phyloP scores from a whole-genome alignment of 257 asterid species.

The Salvia miltiorrhiza region DNA sequence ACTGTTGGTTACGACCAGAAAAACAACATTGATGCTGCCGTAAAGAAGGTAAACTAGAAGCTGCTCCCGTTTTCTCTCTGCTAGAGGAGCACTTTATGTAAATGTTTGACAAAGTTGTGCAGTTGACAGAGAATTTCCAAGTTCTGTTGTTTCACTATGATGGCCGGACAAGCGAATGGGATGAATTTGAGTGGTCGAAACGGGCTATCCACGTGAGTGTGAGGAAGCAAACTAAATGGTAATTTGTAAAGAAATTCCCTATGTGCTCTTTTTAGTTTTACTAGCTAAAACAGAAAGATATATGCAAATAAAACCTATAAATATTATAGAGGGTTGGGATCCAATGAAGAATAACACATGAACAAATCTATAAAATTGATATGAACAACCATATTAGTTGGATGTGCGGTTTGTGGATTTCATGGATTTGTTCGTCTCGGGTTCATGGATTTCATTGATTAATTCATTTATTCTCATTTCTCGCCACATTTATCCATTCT shows the following conservation, averaged over 20 bases:
- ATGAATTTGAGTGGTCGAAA: slow-evolving; percentile 88
- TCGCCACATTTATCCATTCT: too few relatives aligned
- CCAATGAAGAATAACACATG: too few relatives aligned
- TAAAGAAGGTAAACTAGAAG: slow-evolving; percentile 52
- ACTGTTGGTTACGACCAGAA: slow-evolving; percentile 81
- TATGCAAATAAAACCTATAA: too few relatives aligned
- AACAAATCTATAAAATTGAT: too few relatives aligned
- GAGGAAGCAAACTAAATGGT: slow-evolving; percentile 87
- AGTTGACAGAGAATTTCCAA: slow-evolving; percentile 87
- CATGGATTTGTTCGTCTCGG: too few relatives aligned
- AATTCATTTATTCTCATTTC: too few relatives aligned
- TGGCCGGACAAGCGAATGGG: slow-evolving; percentile 90
- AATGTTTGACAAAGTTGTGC: slow-evolving; percentile 32
- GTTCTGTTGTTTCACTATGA: slow-evolving; percentile 87
- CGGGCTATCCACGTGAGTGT: slow-evolving; percentile 79
- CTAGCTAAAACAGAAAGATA: background rate
- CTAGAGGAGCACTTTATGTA: background rate
- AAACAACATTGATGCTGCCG: slow-evolving; percentile 83
- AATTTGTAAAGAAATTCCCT: slow-evolving; percentile 6
- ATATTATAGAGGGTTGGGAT: too few relatives aligned
- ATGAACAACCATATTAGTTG: too few relatives aligned
- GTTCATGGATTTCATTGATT: too few relatives aligned
- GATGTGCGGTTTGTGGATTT: too few relatives aligned
- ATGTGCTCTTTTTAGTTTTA: background rate
- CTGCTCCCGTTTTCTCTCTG: background rate